Base-by-base conservation (phyloP, 2,329 filamentous ascomycete genomes). In the Colletotrichum paranaense region DNA sequence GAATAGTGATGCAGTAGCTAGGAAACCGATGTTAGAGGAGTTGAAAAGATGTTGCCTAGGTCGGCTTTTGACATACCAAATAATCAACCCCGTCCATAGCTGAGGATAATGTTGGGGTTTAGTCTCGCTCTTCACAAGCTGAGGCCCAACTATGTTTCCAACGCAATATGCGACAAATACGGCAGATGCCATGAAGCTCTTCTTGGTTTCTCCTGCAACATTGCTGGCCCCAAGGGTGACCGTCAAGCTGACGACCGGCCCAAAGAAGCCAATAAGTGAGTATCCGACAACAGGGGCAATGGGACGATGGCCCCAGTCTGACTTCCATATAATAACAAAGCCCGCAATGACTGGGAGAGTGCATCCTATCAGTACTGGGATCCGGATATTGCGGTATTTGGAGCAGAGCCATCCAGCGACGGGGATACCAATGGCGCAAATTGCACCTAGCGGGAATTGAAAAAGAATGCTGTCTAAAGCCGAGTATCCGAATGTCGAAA, bases 101-200 rank as follows among this genome's bases (percentile, higher is more conserved):
- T 90, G 89, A 0, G 93, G 93, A 78, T 95, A 95, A 80, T 95
- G 93, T 59, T 87, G 79, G 0, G 79, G 82, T 75, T 92, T 92
- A 0, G 90, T 92, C 80, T 92, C 84, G 19, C 88, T 91, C 76
- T 89, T 89, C 56, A 95, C 88, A 55, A 95, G 84, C 81, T 93
- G 92, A 4, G 93, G 93, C 0, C 93, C 93, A 26, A 95, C 90
- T 64, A 95, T 95, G 76, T 95, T 95, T 1, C 93, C 88, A 4
- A 95, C 90, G 68, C 92, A 93, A 78, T 95, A 95, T 0, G 92
- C 92, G 0, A 94, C 92, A 75, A 95, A 95, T 1, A 94, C 92
- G 0, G 91, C 91, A 0, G 92, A 90, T 0, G 93, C 92, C 87
- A 93, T 94, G 77, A 93, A 91, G 75, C 91, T 93, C 85, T 95